These are phyloP conservation scores for Micromonas pusilla DNA, from an alignment of 139 green algal species.

Conservation along the genomic window DNA sequence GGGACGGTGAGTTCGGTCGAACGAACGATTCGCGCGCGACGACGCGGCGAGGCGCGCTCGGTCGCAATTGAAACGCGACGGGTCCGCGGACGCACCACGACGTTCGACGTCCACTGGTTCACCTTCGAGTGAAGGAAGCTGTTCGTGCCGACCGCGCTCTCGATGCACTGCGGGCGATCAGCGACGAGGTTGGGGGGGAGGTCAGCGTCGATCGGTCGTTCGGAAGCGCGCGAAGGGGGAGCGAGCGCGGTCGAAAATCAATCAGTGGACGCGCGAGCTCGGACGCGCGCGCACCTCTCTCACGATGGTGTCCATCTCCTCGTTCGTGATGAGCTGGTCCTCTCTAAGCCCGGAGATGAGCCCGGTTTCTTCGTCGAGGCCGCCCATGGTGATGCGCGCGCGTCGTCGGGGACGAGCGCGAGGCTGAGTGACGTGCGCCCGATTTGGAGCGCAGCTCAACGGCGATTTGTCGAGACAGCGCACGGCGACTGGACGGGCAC, in stretches of 20 bases:
- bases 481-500: too few relatives aligned
- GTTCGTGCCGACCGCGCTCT: neutral
- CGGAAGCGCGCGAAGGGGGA: too few relatives aligned
- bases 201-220: neutral
- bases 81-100: constrained; percentile 3
- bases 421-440: too few relatives aligned
- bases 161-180: neutral
- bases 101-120: constrained; percentile 13
- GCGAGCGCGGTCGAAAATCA: too few relatives aligned
- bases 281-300: neutral
- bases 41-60: too few relatives aligned
- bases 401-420: too few relatives aligned
- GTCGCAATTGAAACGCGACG: too few relatives aligned
- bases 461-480: too few relatives aligned
- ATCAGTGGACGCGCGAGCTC: too few relatives aligned
- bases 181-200: neutral
- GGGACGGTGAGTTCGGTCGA: too few relatives aligned
- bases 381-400: neutral
- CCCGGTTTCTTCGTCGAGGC: neutral
- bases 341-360: neutral
- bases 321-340: neutral
- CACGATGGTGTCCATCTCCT: constrained; percentile 1
- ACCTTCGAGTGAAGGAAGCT: neutral
- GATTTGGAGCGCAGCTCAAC: too few relatives aligned
- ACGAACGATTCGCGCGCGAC: neutral